Evolutionary conservation across 768 basidiomycete species (phyloP).

Genomic region (Hirschioporus abietinus): DNA sequence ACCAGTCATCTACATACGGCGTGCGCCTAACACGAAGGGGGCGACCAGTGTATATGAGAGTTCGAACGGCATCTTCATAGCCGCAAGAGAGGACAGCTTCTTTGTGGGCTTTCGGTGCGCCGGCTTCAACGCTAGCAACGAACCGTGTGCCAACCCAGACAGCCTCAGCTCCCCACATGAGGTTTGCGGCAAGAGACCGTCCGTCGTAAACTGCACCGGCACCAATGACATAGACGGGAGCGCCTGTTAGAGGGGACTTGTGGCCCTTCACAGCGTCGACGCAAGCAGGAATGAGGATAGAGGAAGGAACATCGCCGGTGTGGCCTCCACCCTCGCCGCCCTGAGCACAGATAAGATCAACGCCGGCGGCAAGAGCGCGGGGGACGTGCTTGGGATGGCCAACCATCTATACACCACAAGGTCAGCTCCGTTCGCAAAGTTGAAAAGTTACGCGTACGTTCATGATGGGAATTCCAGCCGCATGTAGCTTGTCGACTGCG

Average conservation of each 20-base stretch:
- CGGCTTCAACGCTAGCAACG: constrained; percentile 76
- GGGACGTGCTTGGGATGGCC: constrained; percentile 89
- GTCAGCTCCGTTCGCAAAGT: background rate
- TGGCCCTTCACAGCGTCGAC: constrained; percentile 78
- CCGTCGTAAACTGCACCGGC: constrained; percentile 93
- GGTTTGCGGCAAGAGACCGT: constrained; percentile 78
- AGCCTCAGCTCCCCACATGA: constrained; percentile 85
- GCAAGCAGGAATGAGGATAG: constrained; percentile 86
- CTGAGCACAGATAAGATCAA: constrained; percentile 92
- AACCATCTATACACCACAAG: constrained; percentile 52
- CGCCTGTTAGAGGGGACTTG: constrained; percentile 74
- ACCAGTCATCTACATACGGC: constrained; percentile 84
- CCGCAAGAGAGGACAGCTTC: constrained; percentile 64
- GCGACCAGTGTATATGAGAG: constrained; percentile 87
- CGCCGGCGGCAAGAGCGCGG: constrained; percentile 78
- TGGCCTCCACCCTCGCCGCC: constrained; percentile 88
- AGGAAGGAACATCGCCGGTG: constrained; percentile 80
- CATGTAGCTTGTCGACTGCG: constrained; percentile 76
- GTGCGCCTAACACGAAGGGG: constrained; percentile 83
- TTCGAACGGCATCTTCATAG: constrained; percentile 75
- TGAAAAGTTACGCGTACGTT: constrained; percentile 43
- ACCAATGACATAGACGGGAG: constrained; percentile 83
- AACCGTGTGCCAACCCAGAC: constrained; percentile 85
- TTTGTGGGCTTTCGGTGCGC: constrained; percentile 82
- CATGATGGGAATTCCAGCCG: constrained; percentile 83